Evolutionary conservation across 2,329 filamentous ascomycete species (phyloP).

Genomic region (Scopulariopsis brevicaulis): DNA sequence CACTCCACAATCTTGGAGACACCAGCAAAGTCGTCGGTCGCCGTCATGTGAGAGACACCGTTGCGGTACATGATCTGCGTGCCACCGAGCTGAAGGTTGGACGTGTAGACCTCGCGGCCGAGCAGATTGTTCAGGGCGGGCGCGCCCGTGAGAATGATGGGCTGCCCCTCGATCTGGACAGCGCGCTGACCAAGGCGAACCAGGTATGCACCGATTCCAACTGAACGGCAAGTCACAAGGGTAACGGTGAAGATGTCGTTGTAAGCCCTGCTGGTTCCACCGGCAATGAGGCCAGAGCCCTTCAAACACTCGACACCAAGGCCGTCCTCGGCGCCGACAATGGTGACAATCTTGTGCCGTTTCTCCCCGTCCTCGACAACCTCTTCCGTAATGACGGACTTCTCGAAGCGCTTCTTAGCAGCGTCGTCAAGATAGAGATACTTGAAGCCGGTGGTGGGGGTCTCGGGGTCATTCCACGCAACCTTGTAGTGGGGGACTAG

Average conservation of each 20-base stretch:
- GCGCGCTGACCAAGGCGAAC: conserved; percentile 97
- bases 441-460: conserved; percentile 84
- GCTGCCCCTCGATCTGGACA: conserved; percentile 97
- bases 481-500: conserved; percentile 95
- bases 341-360: conserved; percentile 85
- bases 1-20: conserved; percentile 96
- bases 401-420: conserved; percentile 77
- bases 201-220: conserved; percentile 98
- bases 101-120: conserved; percentile 96
- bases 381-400: conserved; percentile 66
- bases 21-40: conserved; percentile 94
- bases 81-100: conserved; percentile 96
- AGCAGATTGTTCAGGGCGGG: conserved; percentile 96
- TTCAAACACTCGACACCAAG: conserved; percentile 95
- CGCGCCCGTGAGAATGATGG: conserved; percentile 96
- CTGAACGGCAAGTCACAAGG: conserved; percentile 92
- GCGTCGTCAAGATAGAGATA: conserved; percentile 90
- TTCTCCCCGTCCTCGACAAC: conserved; percentile 79
- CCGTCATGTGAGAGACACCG: conserved; percentile 98
- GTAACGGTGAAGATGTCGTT: conserved; percentile 99
- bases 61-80: conserved; percentile 99
- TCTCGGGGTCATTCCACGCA: conserved; percentile 79
- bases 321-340: conserved; percentile 88
- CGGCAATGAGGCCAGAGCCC: conserved; percentile 95
- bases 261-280: conserved; percentile 92